Evolutionary conservation across 805 yeast genomes (phyloP).

Genomic region (Monosporozyma aerobia): DNA sequence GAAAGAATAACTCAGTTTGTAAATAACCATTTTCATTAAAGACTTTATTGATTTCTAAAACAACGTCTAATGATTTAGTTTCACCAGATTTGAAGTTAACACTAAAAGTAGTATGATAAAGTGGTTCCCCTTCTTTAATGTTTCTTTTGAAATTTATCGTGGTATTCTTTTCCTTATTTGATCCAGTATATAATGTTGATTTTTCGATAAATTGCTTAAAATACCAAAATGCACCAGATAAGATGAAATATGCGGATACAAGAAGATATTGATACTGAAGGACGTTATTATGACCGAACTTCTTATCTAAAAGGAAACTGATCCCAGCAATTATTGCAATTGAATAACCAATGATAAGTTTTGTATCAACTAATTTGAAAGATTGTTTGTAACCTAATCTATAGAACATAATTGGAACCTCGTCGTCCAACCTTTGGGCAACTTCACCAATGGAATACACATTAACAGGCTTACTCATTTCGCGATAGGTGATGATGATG

Average conservation of each 20-base stretch:
- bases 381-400: slow-evolving; percentile 20
- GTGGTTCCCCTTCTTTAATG: slow-evolving; percentile 35
- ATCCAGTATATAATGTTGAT: slow-evolving; percentile 39
- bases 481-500: neutral
- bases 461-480: slow-evolving; percentile 25
- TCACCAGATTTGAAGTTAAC: slow-evolving; percentile 9
- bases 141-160: slow-evolving; percentile 27
- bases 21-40: slow-evolving; percentile 37
- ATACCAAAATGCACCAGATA: slow-evolving; percentile 34
- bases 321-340: slow-evolving; percentile 42
- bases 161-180: slow-evolving; percentile 17
- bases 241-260: slow-evolving; percentile 33
- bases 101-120: slow-evolving; percentile 35
- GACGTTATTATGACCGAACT: slow-evolving; percentile 35
- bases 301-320: slow-evolving; percentile 44
- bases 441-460: slow-evolving; percentile 27
- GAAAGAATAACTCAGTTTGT: slow-evolving; percentile 32
- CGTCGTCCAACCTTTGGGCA: slow-evolving; percentile 25
- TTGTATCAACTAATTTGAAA: slow-evolving; percentile 32
- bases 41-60: slow-evolving; percentile 28
- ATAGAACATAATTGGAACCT: slow-evolving; percentile 18
- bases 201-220: slow-evolving; percentile 33
- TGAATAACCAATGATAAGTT: slow-evolving; percentile 41
- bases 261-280: slow-evolving; percentile 33
- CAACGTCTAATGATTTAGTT: slow-evolving; percentile 10